These are phyloP conservation scores for Dioszegia aurantiaca DNA, from an alignment of 768 basidiomycete genomes.

Conservation along the genomic window DNA sequence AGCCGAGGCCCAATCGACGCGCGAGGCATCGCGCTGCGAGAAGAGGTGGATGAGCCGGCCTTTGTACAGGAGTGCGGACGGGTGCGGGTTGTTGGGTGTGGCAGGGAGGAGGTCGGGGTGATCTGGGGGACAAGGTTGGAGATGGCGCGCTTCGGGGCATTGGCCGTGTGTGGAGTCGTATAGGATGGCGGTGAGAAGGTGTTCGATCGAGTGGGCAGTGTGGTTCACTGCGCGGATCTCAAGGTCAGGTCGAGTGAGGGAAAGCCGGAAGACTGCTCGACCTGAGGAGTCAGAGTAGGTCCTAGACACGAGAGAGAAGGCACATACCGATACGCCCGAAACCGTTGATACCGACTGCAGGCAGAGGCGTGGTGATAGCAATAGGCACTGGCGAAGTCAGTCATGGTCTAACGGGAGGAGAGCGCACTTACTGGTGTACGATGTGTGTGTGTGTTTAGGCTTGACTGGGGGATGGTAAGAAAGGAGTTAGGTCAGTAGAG, in stretches of 20 bases:
- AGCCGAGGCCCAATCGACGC: slow-evolving; percentile 45
- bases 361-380: slow-evolving; percentile 5
- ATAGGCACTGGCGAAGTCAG: slow-evolving; percentile 9
- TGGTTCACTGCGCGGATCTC: slow-evolving; percentile 52
- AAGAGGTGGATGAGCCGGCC: slow-evolving; percentile 45
- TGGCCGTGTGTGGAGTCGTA: slow-evolving; percentile 52
- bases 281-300: slow-evolving; percentile 15
- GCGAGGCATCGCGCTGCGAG: slow-evolving; percentile 43
- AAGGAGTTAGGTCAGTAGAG: too few species aligned
- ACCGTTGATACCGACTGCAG: slow-evolving; percentile 49
- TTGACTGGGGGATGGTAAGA: too few species aligned
- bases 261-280: slow-evolving; percentile 26
- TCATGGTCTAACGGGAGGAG: not conserved
- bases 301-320: not conserved
- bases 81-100: slow-evolving; percentile 32
- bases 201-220: slow-evolving; percentile 49
- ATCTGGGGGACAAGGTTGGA: slow-evolving; percentile 31
- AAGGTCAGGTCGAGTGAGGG: slow-evolving; percentile 27
- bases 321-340: slow-evolving; percentile 51
- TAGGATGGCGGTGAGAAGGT: slow-evolving; percentile 49
- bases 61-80: slow-evolving; percentile 30
- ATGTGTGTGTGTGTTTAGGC: not conserved
- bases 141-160: slow-evolving; percentile 25
- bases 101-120: slow-evolving; percentile 30
- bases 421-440: slow-evolving; percentile 2